Evolutionary conservation across 148 eudicot species (phyloP).

Genomic region (Camellia sinensis): DNA sequence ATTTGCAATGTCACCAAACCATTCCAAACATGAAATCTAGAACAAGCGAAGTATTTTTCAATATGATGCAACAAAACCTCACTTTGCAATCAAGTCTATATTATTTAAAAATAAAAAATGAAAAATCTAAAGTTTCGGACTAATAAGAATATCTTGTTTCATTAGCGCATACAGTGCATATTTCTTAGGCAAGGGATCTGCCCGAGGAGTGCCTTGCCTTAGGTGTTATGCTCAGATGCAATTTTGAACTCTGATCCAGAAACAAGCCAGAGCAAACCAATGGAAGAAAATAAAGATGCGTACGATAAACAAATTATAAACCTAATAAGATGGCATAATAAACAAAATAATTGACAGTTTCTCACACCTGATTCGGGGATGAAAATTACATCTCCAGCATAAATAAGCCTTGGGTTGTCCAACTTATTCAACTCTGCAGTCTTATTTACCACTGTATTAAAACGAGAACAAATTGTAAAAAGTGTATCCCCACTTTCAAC

Average conservation of each 20-base stretch:
- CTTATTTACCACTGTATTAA: not conserved
- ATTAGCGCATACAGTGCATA: not conserved
- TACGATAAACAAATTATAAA: not conserved
- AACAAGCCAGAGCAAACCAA: not conserved
- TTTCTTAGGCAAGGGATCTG: not conserved
- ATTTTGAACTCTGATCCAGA: not conserved
- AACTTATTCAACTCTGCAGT: slow-evolving; percentile 4
- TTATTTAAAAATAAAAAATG: too few relatives aligned
- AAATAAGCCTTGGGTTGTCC: not conserved
- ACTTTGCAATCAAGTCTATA: too few relatives aligned
- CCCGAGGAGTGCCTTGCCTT: not conserved
- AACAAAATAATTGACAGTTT: not conserved
- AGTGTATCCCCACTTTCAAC: slow-evolving; percentile 8
- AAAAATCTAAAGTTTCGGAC: too few relatives aligned
- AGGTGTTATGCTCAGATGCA: not conserved
- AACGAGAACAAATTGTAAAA: slow-evolving; percentile 11
- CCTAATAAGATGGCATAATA: not conserved
- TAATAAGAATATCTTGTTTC: not conserved
- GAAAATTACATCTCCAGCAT: slow-evolving; percentile 6
- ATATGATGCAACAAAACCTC: not conserved
- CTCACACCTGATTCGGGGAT: slow-evolving; percentile 9
- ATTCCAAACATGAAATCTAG: not conserved
- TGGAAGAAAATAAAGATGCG: not conserved
- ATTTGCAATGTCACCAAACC: not conserved
- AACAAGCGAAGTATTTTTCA: not conserved